A percentile compares a stretch with the other conserved stretches of the same genome.
Evolutionary conservation across 305 asterid species (phyloP).

Genomic region (Ajuga reptans): DNA sequence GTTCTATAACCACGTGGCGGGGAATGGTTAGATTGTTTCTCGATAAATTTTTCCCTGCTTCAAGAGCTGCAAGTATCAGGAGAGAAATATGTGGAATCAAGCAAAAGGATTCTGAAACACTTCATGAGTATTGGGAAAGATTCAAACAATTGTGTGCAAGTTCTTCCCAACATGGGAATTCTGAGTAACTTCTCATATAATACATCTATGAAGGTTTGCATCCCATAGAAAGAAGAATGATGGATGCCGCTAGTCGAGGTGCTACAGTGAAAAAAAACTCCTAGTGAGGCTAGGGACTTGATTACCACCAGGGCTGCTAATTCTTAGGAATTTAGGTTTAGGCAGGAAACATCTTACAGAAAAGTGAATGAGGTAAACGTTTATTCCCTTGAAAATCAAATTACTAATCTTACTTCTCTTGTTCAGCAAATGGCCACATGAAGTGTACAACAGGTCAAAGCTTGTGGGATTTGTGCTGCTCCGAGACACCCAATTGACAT

Average conservation of each 20-base stretch:
- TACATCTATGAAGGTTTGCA: neutral
- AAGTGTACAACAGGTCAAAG: neutral
- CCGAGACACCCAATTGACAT: neutral
- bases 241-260: neutral
- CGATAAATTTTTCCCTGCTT: no score
- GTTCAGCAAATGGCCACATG: neutral
- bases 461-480: neutral
- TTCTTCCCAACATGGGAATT: neutral
- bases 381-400: neutral
- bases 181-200: neutral
- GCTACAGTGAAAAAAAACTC: neutral
- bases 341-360: neutral
- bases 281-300: neutral
- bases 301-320: neutral
- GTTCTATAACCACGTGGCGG: no score
- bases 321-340: neutral
- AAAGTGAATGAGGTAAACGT: neutral
- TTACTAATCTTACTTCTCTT: neutral
- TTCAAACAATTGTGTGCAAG: neutral
- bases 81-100: no score
- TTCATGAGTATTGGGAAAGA: neutral
- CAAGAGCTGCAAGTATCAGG: no score
- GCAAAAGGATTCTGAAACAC: no score
- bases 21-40: no score
- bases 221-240: neutral